Evolutionary conservation across 2,329 filamentous ascomycete genomes (phyloP), one percentile per base, ranked within the genome.

Genomic region (Elsinoe necatrix): DNA sequence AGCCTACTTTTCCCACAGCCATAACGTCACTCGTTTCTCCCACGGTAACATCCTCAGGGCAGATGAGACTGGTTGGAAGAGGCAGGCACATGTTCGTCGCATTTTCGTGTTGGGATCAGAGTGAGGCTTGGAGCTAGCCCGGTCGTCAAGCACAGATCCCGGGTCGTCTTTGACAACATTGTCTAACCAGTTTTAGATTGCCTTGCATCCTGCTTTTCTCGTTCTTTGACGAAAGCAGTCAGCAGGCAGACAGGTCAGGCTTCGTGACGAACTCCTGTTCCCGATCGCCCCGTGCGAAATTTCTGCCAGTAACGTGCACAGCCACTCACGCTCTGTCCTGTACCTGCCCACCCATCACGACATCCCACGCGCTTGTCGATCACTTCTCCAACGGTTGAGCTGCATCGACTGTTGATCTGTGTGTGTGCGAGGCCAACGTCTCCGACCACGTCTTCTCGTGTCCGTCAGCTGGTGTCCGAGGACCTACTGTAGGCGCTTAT

Each of bases 11-110:
- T 37, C 31, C 29, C 41, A 43, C 41, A 9, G 18, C 14, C 29
- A 52, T 37, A 52, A 52, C 48, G 48, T 52, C 48, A 52, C 31
- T 35, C 48, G 48, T 35, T 31, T 20, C 29, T 37, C 27, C 29
- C 41, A 34, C 23, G n/a, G 43, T 48, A 34, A 29, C 43, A 48
- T 48, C 9, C 27, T 29, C 27, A 9, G 9, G 27, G 9, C 27
- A 4, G 27, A n/a, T n/a, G n/a, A n/a, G n/a, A n/a, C n/a, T 9
- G 27, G 27, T 29, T 9, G 27, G 27, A 9, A 29, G 9, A 9
- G 43, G 23, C 25, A 12, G 43, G 25, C n/a, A 48, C 43, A 48
- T 16, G 43, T 43, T 21, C 39, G 39, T 21, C 39, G 21, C 20
- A 47, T 27, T 29, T 25, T 47, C 25, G 43, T 47, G 43, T 47